phyloP scores from a whole-genome alignment of 495 filamentous ascomycete genomes.

The Penicillium coprophilum region DNA sequence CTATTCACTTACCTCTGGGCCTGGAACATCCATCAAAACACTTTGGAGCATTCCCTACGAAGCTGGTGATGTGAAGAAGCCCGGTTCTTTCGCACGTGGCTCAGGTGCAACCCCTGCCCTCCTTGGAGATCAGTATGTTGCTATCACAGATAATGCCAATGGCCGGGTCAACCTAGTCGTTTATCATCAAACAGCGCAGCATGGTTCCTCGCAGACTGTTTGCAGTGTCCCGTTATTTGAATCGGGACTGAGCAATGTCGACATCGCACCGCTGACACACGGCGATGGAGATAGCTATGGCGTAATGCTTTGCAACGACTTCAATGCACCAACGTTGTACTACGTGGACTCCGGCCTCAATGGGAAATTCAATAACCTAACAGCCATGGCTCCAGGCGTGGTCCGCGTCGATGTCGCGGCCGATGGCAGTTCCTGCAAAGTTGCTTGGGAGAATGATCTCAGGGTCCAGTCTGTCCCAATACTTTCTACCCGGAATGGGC shows the following conservation, averaged over 20 bases:
- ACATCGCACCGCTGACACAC: background rate
- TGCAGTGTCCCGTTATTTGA: background rate
- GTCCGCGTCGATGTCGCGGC: background rate
- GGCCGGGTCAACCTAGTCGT: no score
- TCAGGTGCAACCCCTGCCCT: background rate
- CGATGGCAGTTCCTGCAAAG: background rate
- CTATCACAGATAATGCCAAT: no score
- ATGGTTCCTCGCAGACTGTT: no score
- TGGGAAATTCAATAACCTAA: background rate
- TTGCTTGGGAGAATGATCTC: background rate
- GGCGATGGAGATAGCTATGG: no score
- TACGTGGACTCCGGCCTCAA: background rate
- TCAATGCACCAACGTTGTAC: background rate
- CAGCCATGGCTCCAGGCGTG: background rate
- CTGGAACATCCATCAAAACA: background rate
- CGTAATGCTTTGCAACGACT: background rate
- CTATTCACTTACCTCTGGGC: background rate
- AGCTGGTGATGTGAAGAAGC: background rate
- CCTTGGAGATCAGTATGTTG: background rate
- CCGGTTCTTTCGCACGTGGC: background rate
- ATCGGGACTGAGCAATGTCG: background rate
- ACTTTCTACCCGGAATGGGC: background rate
- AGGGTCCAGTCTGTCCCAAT: background rate
- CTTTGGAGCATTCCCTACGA: background rate
- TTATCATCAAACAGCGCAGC: no score